Evolutionary conservation across 129 eudicot genomes (phyloP), one percentile per base, ranked within the genome.

Genomic region (Tagetes patula): DNA sequence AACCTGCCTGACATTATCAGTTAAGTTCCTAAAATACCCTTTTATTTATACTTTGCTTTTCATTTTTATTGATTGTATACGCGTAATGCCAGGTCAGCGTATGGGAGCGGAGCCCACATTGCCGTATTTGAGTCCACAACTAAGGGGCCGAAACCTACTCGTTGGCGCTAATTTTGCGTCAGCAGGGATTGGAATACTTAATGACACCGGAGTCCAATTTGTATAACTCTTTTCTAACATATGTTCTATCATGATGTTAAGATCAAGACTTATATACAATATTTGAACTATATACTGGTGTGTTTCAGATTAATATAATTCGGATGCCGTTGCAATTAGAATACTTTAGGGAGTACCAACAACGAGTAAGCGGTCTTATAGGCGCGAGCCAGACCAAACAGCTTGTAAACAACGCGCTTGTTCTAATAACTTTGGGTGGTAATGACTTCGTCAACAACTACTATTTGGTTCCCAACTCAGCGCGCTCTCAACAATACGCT

Each of bases 121-220:
- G 85, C 94, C 96, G n/a, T 92, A 89, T 75, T 76, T 92, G 81
- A 87, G 81, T 66, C 94, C 96, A 4, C 71, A 74, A 20, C 85
- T 87, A 31, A 84, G 45, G 7, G 94, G 94, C 6, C 78, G 82
- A 43, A 80, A 67, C 36, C 85, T 92, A n/a, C 94, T 89, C 5
- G 92, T 83, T 68, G 97, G 97, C 3, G 97, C 97, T 49, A 92
- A 92, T 54, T 89, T 92, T 40, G 97, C 97, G 67, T 92, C 97
- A 31, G 97, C 97, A 0, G 97, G 97, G n/a, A 82, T 92, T 63
- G 97, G 97, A 77, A 80, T 87, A 67, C 96, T 92, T 49, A 92
- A 92, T 54, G 97, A 92, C 79, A 92, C 97, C 1, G 96, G 97
- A 76, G 33, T 82, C 66, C 97, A 92, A 50, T 88, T 88, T 45